phyloP scores from a whole-genome alignment of 192 early-diverging fungal genomes.

The Coemansia sp. region DNA sequence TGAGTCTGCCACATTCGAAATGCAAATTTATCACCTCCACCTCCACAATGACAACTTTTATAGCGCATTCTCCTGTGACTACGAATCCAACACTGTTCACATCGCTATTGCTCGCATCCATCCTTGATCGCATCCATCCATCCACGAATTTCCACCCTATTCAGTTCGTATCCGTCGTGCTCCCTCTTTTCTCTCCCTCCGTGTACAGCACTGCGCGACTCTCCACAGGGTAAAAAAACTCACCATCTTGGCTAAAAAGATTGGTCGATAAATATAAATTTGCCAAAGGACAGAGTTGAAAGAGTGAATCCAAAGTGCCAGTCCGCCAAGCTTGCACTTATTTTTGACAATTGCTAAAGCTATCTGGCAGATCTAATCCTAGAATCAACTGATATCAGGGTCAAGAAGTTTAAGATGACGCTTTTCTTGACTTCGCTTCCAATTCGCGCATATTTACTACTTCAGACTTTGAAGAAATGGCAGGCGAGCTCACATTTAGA shows the following conservation, averaged over 20 bases:
- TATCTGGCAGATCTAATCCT: not conserved
- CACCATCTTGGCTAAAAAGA: slow-evolving; percentile 28
- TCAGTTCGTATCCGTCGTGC: not conserved
- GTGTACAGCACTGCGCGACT: slow-evolving; percentile 1
- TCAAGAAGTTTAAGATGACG: no score
- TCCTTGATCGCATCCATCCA: slow-evolving; percentile 7
- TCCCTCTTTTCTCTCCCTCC: not conserved
- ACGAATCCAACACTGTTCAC: not conserved
- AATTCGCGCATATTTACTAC: not conserved
- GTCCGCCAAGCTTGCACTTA: no score
- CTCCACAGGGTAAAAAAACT: slow-evolving; percentile 1
- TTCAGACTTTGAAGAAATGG: not conserved
- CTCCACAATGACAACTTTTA: not conserved
- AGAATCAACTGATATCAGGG: not conserved
- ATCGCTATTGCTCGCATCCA: slow-evolving; percentile 8
- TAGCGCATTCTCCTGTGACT: not conserved
- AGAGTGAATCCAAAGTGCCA: slow-evolving; percentile 17
- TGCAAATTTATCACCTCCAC: not conserved
- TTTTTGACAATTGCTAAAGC: not conserved
- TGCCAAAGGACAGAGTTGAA: slow-evolving; percentile 34
- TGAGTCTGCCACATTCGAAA: not conserved
- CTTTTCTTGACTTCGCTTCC: not conserved
- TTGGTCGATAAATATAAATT: slow-evolving; percentile 14
- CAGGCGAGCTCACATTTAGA: slow-evolving; percentile 13
- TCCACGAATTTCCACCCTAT: not conserved